A percentile compares a stretch with the other conserved stretches of the same genome.
These are phyloP conservation scores for Colletotrichum kahawae DNA, from an alignment of 2,329 filamentous ascomycete genomes.

Conservation along the genomic window DNA sequence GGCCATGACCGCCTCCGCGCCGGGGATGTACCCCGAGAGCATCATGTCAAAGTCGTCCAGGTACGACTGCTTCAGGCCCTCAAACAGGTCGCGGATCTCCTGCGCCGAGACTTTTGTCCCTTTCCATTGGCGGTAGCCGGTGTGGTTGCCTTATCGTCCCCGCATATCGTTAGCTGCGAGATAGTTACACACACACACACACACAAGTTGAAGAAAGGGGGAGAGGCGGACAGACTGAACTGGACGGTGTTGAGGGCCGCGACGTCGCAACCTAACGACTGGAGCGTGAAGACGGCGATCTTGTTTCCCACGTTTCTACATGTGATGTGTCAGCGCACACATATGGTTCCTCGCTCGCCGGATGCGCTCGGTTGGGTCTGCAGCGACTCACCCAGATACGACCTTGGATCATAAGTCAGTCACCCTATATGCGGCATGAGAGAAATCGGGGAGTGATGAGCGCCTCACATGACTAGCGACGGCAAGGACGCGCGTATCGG, in stretches of 20 bases:
- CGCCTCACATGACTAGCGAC: constrained; percentile 92
- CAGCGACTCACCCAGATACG: constrained; percentile 44
- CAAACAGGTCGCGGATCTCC: constrained; percentile 84
- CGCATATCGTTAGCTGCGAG: neutral
- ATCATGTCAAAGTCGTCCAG: constrained; percentile 93
- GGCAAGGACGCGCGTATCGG: constrained; percentile 75
- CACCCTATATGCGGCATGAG: constrained; percentile 16
- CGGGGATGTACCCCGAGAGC: constrained; percentile 93
- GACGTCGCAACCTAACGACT: constrained; percentile 91
- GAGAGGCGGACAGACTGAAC: constrained; percentile 73
- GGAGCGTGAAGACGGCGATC: constrained; percentile 94
- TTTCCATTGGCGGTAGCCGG: constrained; percentile 87
- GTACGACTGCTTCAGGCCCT: constrained; percentile 81
- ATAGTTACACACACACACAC: neutral
- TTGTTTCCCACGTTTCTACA: constrained; percentile 94
- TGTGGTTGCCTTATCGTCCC: constrained; percentile 82
- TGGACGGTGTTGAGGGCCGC: constrained; percentile 95
- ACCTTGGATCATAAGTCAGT: constrained; percentile 37
- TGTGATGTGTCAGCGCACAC: neutral
- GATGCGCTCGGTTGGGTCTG: neutral
- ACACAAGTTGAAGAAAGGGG: neutral
- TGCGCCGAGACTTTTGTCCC: constrained; percentile 81
- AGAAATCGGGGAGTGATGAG: neutral
- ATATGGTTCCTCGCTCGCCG: neutral
- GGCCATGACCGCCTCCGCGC: constrained; percentile 80